A percentile compares a stretch with the other conserved stretches of the same genome.
These are phyloP conservation scores for Plantago major DNA, from an alignment of 257 asterid species.

Conservation along the genomic window DNA sequence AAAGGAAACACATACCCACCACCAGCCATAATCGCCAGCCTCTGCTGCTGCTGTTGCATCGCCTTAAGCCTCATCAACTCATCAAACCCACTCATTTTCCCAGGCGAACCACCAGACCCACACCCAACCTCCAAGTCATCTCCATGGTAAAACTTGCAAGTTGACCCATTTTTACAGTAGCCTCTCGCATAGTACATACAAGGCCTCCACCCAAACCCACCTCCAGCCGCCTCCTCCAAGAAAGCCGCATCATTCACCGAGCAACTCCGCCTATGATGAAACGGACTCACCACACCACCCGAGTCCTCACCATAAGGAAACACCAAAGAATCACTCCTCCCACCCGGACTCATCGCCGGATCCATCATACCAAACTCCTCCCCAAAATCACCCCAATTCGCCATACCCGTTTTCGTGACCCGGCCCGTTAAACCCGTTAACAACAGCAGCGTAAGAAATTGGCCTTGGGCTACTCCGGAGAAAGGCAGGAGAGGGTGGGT, in stretches of 20 bases:
- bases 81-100: constrained; percentile 38
- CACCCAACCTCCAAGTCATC: constrained; percentile 37
- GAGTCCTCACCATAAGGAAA: constrained; percentile 59
- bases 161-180: constrained; percentile 64
- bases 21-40: constrained; percentile 61
- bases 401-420: constrained; percentile 5
- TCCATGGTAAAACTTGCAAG: constrained; percentile 63
- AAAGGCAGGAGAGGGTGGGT: constrained; percentile 54
- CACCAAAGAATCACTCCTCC: constrained; percentile 68
- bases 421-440: constrained; percentile 54
- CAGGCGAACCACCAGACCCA: constrained; percentile 45
- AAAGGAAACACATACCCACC: too few relatives aligned
- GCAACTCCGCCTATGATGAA: constrained; percentile 80
- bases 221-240: constrained; percentile 34
- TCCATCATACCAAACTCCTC: constrained; percentile 24
- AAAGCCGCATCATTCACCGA: constrained; percentile 78
- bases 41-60: constrained; percentile 57
- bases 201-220: constrained; percentile 69
- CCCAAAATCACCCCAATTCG: background rate
- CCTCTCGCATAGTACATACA: constrained; percentile 80
- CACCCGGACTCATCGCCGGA: constrained; percentile 76
- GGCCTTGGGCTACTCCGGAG: constrained; percentile 44
- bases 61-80: constrained; percentile 70
- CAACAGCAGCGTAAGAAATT: constrained; percentile 53
- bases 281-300: constrained; percentile 30